Base-by-base conservation (phyloP, 1,139 yeast species). In the Lodderomyces beijingensis region DNA sequence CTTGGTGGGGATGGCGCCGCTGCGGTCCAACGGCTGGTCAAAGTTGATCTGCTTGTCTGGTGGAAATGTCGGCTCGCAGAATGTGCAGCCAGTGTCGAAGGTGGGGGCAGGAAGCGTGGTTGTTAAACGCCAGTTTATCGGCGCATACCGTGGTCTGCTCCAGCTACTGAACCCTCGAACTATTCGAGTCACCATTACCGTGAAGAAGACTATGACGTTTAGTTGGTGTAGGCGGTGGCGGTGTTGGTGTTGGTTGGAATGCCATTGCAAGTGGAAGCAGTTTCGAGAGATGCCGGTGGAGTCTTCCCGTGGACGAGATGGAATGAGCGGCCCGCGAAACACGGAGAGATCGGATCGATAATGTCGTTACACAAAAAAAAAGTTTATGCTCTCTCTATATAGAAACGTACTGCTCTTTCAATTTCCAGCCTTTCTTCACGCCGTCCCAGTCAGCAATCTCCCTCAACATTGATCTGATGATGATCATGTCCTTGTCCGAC, bases 361-460 rank as follows among this genome's bases (percentile, higher is more conserved):
- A n/a, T n/a, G n/a, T n/a, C n/a, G n/a, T n/a, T n/a, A n/a, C n/a
- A n/a, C n/a, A n/a, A n/a, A n/a, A n/a, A n/a, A n/a, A n/a, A n/a
- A n/a, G n/a, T n/a, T n/a, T n/a, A n/a, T n/a, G n/a, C n/a, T n/a
- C n/a, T n/a, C n/a, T n/a, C n/a, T 9, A 32, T 24, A 25, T 5
- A 22, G 18, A 11, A 9, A 15, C 20, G 29, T 69, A 80, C 35
- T 79, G 89, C 1, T 65, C 66, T 42, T 79, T 78, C 27, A 86
- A 55, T 2, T 50, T 50, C 96, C 96, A 88, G 0, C 78, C 79
- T 34, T 73, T 71, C 27, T 54, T 55, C 1, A 40, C 49, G 7
- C 62, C 55, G 41, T 80, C 75, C 91, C 95, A 89, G 0, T 50
- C 57, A 4, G 95, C 86, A 12, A 86, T 73, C 34, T 77, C 74